Evolutionary conservation across 1,139 yeast genomes (phyloP), one percentile per base, ranked within the genome.

Genomic region (Sugiyamaella neomexicana): DNA sequence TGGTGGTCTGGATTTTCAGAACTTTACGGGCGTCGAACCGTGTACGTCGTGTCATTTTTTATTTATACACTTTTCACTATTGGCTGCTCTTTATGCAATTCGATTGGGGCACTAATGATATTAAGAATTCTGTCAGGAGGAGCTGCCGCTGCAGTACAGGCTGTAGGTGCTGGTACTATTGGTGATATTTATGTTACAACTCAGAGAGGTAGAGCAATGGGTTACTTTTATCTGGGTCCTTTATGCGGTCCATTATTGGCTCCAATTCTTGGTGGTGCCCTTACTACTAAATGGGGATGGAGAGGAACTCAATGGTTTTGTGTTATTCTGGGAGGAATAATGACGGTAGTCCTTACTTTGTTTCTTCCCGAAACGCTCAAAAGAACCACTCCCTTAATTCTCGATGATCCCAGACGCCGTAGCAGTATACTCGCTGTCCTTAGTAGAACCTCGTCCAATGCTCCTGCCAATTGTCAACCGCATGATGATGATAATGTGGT

Each of bases 1-100:
- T 89, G 96, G 95, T 89, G 96, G 96, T 85, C 93, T 5, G 80
- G 86, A 5, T 77, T 87, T 56, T 83, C 91, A 50, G 96, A 89
- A 67, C 72, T 60, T 34, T 59, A 62, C 62, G 97, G 97, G 1
- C 75, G 96, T 60, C 72, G 97, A 54, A 76, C 83, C 1, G 83
- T 89, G 20, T 89, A 89, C 68, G 71, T 89, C 23, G 64, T 83
- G 2, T 85, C 93, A 4, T 89, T 87, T 66, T 62, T 77, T 0
- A 65, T 86, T 47, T 83, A 85, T 64, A 73, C 81, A 31, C 85
- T 79, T 1, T 88, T 89, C 62, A 78, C 85, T 15, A 77, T 89
- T 23, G 96, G 95, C 1, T 80, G 89, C 61, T 83, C 96, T 0
- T 69, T 85, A 36, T 74, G 90, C 0, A 85, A 83, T 1, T 76